phyloP scores from a whole-genome alignment of 768 basidiomycete genomes.

The Hortiboletus campestris region DNA sequence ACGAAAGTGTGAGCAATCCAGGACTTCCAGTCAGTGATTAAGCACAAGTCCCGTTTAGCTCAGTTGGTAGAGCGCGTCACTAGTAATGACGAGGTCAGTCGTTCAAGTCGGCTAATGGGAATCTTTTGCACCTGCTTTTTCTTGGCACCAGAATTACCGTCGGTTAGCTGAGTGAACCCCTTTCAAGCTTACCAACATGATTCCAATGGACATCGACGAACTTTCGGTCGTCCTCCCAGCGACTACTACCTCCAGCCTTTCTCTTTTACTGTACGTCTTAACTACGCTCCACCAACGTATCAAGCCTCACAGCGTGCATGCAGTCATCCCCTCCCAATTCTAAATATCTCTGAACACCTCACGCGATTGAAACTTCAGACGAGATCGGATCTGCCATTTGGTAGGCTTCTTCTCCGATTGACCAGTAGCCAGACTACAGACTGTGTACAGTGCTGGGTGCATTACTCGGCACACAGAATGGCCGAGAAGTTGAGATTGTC shows the following conservation, averaged over 20 bases:
- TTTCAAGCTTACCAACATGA: conserved; percentile 31
- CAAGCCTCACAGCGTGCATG: conserved; percentile 19
- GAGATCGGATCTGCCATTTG: conserved; percentile 58
- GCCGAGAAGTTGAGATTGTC: conserved; percentile 94
- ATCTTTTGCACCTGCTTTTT: conserved; percentile 14
- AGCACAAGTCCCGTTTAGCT: conserved; percentile 36
- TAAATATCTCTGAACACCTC: conserved; percentile 95
- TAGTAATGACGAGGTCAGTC: conserved; percentile 47
- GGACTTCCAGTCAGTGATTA: neutral
- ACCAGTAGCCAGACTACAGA: neutral
- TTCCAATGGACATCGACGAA: conserved; percentile 78
- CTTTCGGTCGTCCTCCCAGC: conserved; percentile 71
- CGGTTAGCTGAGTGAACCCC: neutral
- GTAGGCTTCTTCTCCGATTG: conserved; percentile 38
- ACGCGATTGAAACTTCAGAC: conserved; percentile 81
- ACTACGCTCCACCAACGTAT: neutral
- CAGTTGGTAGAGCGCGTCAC: conserved; percentile 52
- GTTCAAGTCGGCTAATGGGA: conserved; percentile 43
- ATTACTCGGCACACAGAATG: conserved; percentile 89
- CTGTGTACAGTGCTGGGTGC: conserved; percentile 78
- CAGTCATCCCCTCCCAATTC: conserved; percentile 94
- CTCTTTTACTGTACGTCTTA: conserved; percentile 64
- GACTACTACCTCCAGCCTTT: conserved; percentile 68
- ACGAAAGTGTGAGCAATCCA: neutral
- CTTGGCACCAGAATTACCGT: neutral